Base-by-base conservation (phyloP, 495 filamentous ascomycete genomes). In the Podospora comata region DNA sequence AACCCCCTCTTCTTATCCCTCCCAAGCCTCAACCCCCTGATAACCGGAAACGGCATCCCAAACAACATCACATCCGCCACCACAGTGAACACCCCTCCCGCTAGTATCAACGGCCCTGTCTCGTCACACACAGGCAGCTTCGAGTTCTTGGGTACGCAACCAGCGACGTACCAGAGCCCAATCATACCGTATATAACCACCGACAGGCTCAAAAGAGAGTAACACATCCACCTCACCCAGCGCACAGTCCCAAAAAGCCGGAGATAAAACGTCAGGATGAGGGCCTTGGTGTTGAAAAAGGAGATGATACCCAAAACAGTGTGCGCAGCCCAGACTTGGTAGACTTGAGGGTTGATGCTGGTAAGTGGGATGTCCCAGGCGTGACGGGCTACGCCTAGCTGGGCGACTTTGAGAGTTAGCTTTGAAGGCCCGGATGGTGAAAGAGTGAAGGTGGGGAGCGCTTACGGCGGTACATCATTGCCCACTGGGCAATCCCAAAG, bases 171-270 rank as follows among this genome's bases (percentile, higher is more conserved):
- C 28, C 32, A 20, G 11, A 63, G 13, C 4, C n/a, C 32, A 32
- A 39, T 39, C 15, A 27, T 5, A 2, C 15, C 16, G 61, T 63
- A 63, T 7, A n/a, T 39, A n/a, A 63, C 13, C 4, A 48, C n/a
- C 13, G 30, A 39, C 9, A 63, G 30, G 30, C 4, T n/a, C 11
- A 63, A 15, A n/a, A 63, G 28, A 0, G 20, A 4, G 61, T 63
- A 63, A n/a, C 61, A 28, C 9, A 32, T 63, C 61, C 11, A 6
- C 4, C 61, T 30, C 5, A 63, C 61, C 61, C 61, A 63, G 61
- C 18, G 27, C 4, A 63, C 5, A 1, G 61, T 63, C 32, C 61
- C 61, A 23, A 63, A 63, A 32, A 63, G 61, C 13, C 61, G 61
- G 13, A 63, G 32, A 32, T 39, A 48, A 48, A 63, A 63, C 11